These are phyloP conservation scores for Termitomyces heimii DNA, from an alignment of 768 basidiomycete genomes.

Conservation along the genomic window DNA sequence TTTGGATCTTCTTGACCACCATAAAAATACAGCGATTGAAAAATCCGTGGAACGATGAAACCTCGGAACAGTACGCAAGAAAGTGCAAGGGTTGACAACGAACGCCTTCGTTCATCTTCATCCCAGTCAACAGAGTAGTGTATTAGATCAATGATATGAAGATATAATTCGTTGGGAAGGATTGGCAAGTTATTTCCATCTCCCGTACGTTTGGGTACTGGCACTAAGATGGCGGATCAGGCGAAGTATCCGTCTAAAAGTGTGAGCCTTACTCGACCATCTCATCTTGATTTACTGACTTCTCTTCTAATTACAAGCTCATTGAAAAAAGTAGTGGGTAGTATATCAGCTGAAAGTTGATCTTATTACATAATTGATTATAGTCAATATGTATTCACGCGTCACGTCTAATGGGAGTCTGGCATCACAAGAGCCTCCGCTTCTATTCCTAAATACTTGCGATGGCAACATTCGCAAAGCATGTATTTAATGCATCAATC, in stretches of 20 bases:
- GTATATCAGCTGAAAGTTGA: too few species aligned
- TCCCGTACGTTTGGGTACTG: not conserved
- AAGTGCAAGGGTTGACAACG: constrained; percentile 25
- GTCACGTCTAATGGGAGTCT: too few species aligned
- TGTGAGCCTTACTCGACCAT: constrained; percentile 2
- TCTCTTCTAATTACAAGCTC: not conserved
- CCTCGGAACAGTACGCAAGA: constrained; percentile 40
- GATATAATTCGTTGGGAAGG: constrained; percentile 41
- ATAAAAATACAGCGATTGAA: constrained; percentile 23
- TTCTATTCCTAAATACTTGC: too few species aligned
- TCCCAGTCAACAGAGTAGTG: constrained; percentile 13
- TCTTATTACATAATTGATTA: not conserved
- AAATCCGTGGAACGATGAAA: constrained; percentile 32
- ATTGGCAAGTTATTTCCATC: constrained; percentile 1
- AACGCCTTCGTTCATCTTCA: constrained; percentile 12
- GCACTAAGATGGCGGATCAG: not conserved
- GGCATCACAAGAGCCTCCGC: too few species aligned
- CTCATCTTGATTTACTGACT: not conserved
- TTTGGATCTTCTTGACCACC: constrained; percentile 1
- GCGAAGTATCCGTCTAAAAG: not conserved
- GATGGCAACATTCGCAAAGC: constrained; percentile 77
- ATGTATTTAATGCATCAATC: constrained; percentile 57
- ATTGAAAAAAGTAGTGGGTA: not conserved
- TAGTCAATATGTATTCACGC: not conserved
- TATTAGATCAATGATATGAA: constrained; percentile 32